phyloP scores from a whole-genome alignment of 2,329 filamentous ascomycete species.

The Aspergillus sp. region DNA sequence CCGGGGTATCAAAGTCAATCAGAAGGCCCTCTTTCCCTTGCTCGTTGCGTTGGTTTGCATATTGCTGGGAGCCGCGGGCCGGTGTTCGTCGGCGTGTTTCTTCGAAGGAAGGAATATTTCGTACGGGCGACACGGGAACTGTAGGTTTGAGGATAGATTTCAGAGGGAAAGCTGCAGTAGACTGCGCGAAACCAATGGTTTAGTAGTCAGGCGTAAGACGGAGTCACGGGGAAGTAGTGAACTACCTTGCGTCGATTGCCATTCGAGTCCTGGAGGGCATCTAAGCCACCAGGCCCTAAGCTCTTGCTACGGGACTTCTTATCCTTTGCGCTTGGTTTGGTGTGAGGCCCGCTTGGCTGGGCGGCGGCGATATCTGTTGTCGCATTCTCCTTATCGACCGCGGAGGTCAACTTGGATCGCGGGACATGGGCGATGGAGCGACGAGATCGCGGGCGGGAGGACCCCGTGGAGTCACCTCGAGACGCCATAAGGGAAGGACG shows the following conservation, averaged over 20 bases:
- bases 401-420: conserved; percentile 44
- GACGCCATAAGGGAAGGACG: conserved; percentile 28
- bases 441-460: conserved; percentile 48
- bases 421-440: conserved; percentile 69
- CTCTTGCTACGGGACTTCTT: conserved; percentile 90
- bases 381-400: conserved; percentile 73
- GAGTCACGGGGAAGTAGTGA: conserved; percentile 7
- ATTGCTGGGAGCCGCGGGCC: conserved; percentile 28
- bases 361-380: conserved; percentile 62
- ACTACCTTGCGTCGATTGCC: conserved; percentile 79
- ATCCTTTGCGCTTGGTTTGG: conserved; percentile 40
- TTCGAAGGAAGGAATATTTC: conserved; percentile 61
- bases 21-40: conserved; percentile 32
- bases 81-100: conserved; percentile 46
- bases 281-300: conserved; percentile 85
- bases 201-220: conserved; percentile 2
- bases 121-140: conserved; percentile 63
- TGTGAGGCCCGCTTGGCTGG: conserved; percentile 21
- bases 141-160: conserved; percentile 81
- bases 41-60: conserved; percentile 17
- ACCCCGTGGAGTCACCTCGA: conserved; percentile 32
- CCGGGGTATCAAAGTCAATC: conserved; percentile 44
- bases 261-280: conserved; percentile 70
- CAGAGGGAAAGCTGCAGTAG: conserved; percentile 41
- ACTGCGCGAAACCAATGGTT: conserved; percentile 29